Percentiles rank a stretch among this genome's conserved stretches.
These are phyloP conservation scores for Paramecium sonneborni DNA, from an alignment of 73 alveolate species.

Conservation along the genomic window DNA sequence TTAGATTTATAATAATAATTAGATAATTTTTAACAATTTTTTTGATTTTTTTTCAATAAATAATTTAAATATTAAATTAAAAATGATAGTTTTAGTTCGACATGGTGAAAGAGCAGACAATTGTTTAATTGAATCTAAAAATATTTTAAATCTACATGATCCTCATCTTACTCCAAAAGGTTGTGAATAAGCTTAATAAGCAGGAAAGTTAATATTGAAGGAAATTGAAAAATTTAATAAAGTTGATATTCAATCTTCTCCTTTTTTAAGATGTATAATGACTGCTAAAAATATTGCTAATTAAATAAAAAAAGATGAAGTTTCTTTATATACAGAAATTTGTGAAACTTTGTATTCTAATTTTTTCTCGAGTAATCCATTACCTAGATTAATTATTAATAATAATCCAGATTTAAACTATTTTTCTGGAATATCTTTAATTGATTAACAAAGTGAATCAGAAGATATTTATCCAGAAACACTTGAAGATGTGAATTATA, in stretches of 20 bases:
- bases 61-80: not conserved
- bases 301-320: not conserved
- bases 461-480: not conserved
- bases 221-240: not conserved
- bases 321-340: not conserved
- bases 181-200: not conserved
- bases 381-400: not conserved
- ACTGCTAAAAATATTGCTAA: not conserved
- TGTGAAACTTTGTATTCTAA: constrained; percentile 22
- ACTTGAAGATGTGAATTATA: not conserved
- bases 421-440: not conserved
- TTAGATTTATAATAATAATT: not conserved
- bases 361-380: not conserved
- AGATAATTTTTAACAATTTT: not conserved
- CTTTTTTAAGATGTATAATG: constrained; percentile 1
- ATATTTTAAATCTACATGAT: not conserved
- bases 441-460: not conserved
- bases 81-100: constrained; percentile 31
- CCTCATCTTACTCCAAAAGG: constrained; percentile 53
- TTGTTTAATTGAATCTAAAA: not conserved
- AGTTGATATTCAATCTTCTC: not conserved
- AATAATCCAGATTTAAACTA: not conserved
- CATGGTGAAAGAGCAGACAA: constrained; percentile 54
- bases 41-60: not conserved
- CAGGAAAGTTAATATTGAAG: not conserved